Evolutionary conservation across 345 rosid species (phyloP), one percentile per base, ranked within the genome.

Genomic region (Trapa bicornis): DNA sequence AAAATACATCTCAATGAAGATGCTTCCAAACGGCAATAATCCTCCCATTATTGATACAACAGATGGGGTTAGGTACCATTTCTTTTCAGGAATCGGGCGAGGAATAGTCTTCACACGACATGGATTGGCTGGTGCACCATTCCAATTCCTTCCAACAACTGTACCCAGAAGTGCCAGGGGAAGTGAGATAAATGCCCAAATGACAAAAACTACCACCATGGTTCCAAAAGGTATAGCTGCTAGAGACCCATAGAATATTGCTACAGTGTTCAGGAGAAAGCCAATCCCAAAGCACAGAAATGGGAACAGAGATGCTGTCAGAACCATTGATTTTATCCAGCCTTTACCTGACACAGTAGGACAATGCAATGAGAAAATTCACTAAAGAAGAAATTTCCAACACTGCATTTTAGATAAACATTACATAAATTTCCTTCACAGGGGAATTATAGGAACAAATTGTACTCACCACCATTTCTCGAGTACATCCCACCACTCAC

Each of bases 401-500:
- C 63, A 6, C 9, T 35, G 32, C 11, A 58, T 9, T 32, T 10
- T 6, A 45, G 5, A 32, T 2, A 41, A 41, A 11, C 5, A 58
- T 6, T 4, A 32, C 16, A 38, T 3, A 32, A 32, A 58, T 29
- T 10, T 32, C 5, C 12, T 11, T 32, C 4, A 32, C 38, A 58
- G 3, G 37, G 37, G 33, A 35, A 29, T 4, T 22, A 35, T 3
- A 32, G 63, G 63, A 48, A 14, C 56, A 52, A 65, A 65, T 22
- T 9, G 3, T 54, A 38, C 90, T 76, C 82, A 95, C 99, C 97
- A 15, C 99, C 99, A 72, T 86, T 78, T 68, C 97, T 89, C 50
- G 99, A 95, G 82, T 95, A 91, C 97, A 95, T 89, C 62, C 99
- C 99, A 69, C 99, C 97, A 11, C 96, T 95, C 72, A 95, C 97